Evolutionary conservation across 352 stramenopile genomes (phyloP), one percentile per base, ranked within the genome.

Genomic region (Globisporangium emineosum): DNA sequence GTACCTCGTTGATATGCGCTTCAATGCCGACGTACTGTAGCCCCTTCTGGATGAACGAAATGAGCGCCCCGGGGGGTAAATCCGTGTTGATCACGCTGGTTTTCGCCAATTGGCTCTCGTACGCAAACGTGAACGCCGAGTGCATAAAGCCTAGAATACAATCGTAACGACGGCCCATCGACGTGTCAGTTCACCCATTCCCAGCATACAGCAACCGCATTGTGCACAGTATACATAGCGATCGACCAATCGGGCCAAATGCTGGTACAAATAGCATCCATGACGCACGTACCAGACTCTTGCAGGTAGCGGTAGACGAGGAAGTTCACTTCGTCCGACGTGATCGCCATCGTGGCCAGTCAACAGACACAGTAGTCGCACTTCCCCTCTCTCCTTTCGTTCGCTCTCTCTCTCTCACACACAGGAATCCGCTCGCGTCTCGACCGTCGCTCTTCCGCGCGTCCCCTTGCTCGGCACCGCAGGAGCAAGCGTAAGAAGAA

Each of bases 31-130:
- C 83, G 69, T 98, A 98, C 70, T 97, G 94, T 42, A 99, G 78
- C 2, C 97, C 98, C 74, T 99, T 99, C 76, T 99, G 98, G 47
- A 99, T 68, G 75, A 99, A 99, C 15, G 94, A 97, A 49, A 99
- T 95, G 25, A 99, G 83, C 57, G 97, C 97, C 15, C 97, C 97
- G 0, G 97, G 97, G 29, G 98, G 97, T 43, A 99, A 78, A 64
- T 98, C 83, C 42, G 90, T 91, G 65, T 95, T 93, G 57, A 97
- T 89, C 21, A 98, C 90, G 60, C 80, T 95, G 23, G 94, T 96
- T 76, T 98, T 96, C 45, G 89, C 90, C 40, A 99, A 70, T 64
- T 99, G 93, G 47, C 91, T 98, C 76, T 99, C 97, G 68, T 99
- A 98, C 21, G 92, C 94, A 69, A 99, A 99, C n/a, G 96, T 98